Evolutionary conservation across 2,329 filamentous ascomycete genomes (phyloP).

Genomic region (Didymosphaeria variabile): DNA sequence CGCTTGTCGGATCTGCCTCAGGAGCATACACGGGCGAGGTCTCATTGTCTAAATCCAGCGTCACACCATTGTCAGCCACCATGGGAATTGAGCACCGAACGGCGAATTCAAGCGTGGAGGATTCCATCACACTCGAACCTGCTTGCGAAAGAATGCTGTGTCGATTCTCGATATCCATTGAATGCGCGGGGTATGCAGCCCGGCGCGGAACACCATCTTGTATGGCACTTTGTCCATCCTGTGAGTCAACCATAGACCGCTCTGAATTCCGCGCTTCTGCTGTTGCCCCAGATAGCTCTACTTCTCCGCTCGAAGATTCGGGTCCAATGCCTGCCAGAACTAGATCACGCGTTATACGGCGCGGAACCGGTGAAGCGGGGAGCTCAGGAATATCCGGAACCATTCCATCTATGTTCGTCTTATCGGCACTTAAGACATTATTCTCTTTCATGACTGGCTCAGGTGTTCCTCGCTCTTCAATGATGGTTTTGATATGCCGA

Average conservation of each 20-base stretch:
- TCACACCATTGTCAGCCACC: slow-evolving; percentile 26
- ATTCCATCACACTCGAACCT: slow-evolving; percentile 38
- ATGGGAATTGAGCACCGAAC: slow-evolving; percentile 42
- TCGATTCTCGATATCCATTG: slow-evolving; percentile 21
- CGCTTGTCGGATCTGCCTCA: slow-evolving; percentile 31
- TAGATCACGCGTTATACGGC: slow-evolving; percentile 44
- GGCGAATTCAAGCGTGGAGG: slow-evolving; percentile 44
- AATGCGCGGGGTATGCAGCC: background rate
- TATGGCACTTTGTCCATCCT: slow-evolving; percentile 1
- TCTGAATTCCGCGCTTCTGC: slow-evolving; percentile 14
- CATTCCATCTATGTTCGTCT: slow-evolving; percentile 15
- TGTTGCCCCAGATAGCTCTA: slow-evolving; percentile 24
- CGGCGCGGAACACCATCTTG: slow-evolving; percentile 9
- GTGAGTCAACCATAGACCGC: background rate
- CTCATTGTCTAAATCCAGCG: slow-evolving; percentile 17
- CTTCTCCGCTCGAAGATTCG: slow-evolving; percentile 36
- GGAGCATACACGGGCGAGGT: slow-evolving; percentile 9
- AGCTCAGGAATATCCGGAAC: slow-evolving; percentile 33
- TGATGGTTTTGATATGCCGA: slow-evolving; percentile 53
- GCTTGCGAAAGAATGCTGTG: slow-evolving; percentile 38
- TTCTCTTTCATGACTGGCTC: slow-evolving; percentile 20
- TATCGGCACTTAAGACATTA: slow-evolving; percentile 14
- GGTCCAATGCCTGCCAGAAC: slow-evolving; percentile 40
- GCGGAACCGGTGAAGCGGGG: slow-evolving; percentile 43
- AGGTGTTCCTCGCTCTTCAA: slow-evolving; percentile 46